Base-by-base conservation (phyloP, 371 early-diverging fungal species). In the Mycotypha africana region DNA sequence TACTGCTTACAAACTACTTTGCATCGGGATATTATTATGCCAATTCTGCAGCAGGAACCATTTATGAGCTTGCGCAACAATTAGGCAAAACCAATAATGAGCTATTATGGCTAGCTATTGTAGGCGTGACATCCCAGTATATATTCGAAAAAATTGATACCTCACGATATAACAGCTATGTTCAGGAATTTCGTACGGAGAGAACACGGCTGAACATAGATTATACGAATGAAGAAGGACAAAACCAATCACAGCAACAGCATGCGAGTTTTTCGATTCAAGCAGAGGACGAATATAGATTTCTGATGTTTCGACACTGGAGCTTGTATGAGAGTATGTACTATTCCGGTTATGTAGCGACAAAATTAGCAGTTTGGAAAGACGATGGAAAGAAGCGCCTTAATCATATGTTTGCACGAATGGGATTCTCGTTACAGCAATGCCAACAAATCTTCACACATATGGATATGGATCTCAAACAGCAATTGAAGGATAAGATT, bases 291-390 rank as follows among this genome's bases (percentile, higher is more conserved):
- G 94, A 93, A 61, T 88, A 90, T 42, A 62, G 85, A 33, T 82
- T 95, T 37, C 79, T 88, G 79, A 65, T 95, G 59, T 79, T 89
- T 41, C 74, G 93, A 35, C 96, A 95, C 60, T 95, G 96, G 96
- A 88, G 84, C 21, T 60, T 95, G 16, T 84, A 85, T 51, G 90
- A 88, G 23, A 80, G 86, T 44, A 84, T 95, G 91, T 84, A 79
- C 40, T 87, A 88, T 62, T 89, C 92, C 19, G 74, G 82, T 7
- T 94, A 90, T 51, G 88, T 94, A 8, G 85, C 85, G 4, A 81
- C 89, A 19, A 82, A 84, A 51, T 69, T 95, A 24, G 91, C 88
- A 10, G 81, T 91, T 1, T 93, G 95, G 94, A 79, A 83, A 33
- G 88, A 86, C 42, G 75, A 72, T 38, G 95, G 94, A 9, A 76